Base-by-base conservation (phyloP, 305 asterid genomes). In the Rubia peregrina region DNA sequence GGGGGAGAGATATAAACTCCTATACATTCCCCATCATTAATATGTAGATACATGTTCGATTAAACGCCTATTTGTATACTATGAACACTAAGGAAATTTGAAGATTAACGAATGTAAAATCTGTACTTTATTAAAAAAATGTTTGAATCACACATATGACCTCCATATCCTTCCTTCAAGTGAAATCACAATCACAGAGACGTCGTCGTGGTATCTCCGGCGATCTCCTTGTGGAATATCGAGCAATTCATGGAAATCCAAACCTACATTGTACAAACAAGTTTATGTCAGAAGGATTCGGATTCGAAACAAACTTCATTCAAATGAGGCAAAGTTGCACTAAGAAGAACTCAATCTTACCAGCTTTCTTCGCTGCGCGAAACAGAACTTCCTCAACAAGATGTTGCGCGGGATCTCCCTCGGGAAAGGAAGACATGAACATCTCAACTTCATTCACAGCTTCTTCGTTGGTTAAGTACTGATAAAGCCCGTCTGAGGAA, bases 371-470 rank as follows among this genome's bases (percentile, higher is more conserved):
- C 42, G 98, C 97, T 69, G 98, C 98, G 5, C 98, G 92, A 73
- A 93, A 84, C 1, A 93, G 63, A 22, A 93, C 92, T 74, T 93
- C 90, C 71, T 93, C 97, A 2, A 93, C 87, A 0, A 93, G 96
- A 71, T 93, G 98, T 8, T 93, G 98, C 6, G 98, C 98, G 2
- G 98, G 98, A 80, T 93, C 98, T 4, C 96, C 97, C 77, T 93
- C 97, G 0, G 98, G 98, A 70, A 85, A 93, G 16, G 80, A 81
- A 19, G 87, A 71, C 90, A 91, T 78, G 81, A 93, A 93, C 49
- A 65, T 78, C 67, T 93, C 97, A 0, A 91, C 96, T 75, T 93
- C 92, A 38, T 83, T 80, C 7, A 93, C 85, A 11, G 95, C 98
- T 77, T 93, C 95, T 69, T 88, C 83, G 22, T 91, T 93, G 9